A percentile compares a stretch with the other conserved stretches of the same genome.
These are phyloP conservation scores for Globisporangium irregulare DNA, from an alignment of 352 stramenopile species.

Conservation along the genomic window DNA sequence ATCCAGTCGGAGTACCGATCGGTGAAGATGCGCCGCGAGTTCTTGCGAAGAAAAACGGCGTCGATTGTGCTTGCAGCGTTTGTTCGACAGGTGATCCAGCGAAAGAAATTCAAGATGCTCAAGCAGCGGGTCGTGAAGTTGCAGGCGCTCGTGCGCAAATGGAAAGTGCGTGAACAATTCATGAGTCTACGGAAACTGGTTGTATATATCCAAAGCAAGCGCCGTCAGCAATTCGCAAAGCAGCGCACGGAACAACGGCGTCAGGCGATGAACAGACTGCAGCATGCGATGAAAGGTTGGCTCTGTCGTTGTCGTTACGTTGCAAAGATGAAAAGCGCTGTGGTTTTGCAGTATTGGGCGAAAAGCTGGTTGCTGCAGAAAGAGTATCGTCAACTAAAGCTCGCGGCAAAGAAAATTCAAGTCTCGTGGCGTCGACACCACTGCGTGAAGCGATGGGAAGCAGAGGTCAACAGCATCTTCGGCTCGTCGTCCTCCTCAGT, in stretches of 20 bases:
- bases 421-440: conserved; percentile 35
- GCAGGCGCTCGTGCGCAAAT: conserved; percentile 58
- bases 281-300: conserved; percentile 56
- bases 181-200: conserved; percentile 21
- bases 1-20: conserved; percentile 54
- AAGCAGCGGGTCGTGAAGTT: conserved; percentile 64
- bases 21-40: conserved; percentile 36
- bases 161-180: conserved; percentile 34
- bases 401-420: conserved; percentile 37
- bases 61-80: conserved; percentile 67
- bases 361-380: conserved; percentile 53
- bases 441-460: conserved; percentile 36
- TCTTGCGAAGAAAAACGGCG: conserved; percentile 42
- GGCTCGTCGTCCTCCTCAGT: conserved; percentile 14
- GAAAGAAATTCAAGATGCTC: conserved; percentile 55
- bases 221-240: conserved; percentile 32
- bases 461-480: conserved; percentile 55
- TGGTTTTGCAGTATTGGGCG: conserved; percentile 43
- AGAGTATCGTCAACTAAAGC: conserved; percentile 34
- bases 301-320: conserved; percentile 41
- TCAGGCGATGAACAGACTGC: conserved; percentile 33
- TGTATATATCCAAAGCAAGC: conserved; percentile 45
- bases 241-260: conserved; percentile 22
- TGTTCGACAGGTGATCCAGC: conserved; percentile 64
- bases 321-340: conserved; percentile 25